Evolutionary conservation across 352 stramenopile genomes (phyloP), one percentile per base, ranked within the genome.

Genomic region (Pythium rishiriense): DNA sequence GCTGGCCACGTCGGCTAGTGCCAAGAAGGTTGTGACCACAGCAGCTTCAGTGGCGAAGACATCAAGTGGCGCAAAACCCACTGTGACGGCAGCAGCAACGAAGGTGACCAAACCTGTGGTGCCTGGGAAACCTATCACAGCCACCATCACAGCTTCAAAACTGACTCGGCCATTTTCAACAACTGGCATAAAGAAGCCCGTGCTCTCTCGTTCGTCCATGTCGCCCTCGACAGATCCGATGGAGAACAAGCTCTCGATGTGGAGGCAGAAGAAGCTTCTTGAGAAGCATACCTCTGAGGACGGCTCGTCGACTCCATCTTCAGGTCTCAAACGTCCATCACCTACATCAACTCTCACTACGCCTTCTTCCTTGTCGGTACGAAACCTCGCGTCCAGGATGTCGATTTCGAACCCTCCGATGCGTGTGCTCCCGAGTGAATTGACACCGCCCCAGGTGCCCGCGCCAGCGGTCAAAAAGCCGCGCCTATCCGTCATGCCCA

Each of bases 271-370:
- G 11, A 70, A 70, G 57, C 56, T 62, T 21, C 28, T 55, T 0
- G 48, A 58, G 31, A 69, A 61, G 42, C 47, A 49, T 15, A 60
- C 28, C 7, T 48, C 49, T 15, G 28, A 47, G 1, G 63, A 50
- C 14, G 52, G 47, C 7, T 39, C 29, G 3, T 33, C 54, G n/a
- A n/a, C n/a, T 4, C 9, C 51, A 1, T 46, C 64, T 0, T 62
- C 49, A 22, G 48, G 65, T 6, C n/a, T 68, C 37, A 72, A 72
- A 59, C 58, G 65, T 15, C 53, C 53, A 6, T 50, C 52, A 11
- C 37, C 59, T 5, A 54, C 28, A 11, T 58, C 64, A 2, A 26
- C 48, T 26, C 7, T n/a, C 15, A 2, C 21, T 4, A 15, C 54
- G 1, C 11, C 31, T 35, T 9, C 35, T 41, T 41, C 35, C 35